Evolutionary conservation across 345 rosid species (phyloP), one percentile per base, ranked within the genome.

Genomic region (Orychophragmus violaceus): DNA sequence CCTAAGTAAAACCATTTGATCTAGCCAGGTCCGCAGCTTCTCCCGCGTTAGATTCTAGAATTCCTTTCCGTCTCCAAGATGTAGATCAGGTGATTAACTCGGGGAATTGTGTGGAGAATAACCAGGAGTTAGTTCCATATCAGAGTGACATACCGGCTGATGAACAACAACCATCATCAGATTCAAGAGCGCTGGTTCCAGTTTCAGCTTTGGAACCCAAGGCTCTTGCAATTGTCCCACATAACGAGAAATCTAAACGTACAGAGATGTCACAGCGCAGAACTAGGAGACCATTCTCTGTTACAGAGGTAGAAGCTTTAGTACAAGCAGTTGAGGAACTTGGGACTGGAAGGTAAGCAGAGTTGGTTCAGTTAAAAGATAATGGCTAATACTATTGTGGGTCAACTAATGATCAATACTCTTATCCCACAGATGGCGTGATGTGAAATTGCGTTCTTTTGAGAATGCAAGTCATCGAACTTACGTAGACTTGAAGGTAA

Each of bases 231-330:
- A 67, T 85, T 64, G 79, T 91, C 74, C 91, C 91, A 30, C 57
- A 72, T 35, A 84, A 75, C 69, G 84, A 67, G 70, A 87, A 91
- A 82, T 58, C 61, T 51, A 87, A 76, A 70, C 91, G 87, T 44
- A 69, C 91, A 50, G 99, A 90, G 60, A 63, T 77, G 74, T 84
- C 83, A 59, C 96, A 87, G 75, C 97, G 99, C 51, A 83, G 99
- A 75, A 89, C 85, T 44, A 78, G 99, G 84, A 87, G 99, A 74
- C 99, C 99, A 19, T 95, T 95, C 80, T 88, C 95, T 68, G 99
- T 95, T 25, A 44, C 82, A 21, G 99, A 95, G 83, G 99, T 95
- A 59, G 97, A 91, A 82, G 93, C 97, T 63, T 72, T 95, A 46
- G 96, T 95, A 50, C 81, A 77, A 1, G 91, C 99, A 13, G 97